phyloP scores from a whole-genome alignment of 225 moss, liverwort and hornwort genomes.

The Thuidium tamariscinum region DNA sequence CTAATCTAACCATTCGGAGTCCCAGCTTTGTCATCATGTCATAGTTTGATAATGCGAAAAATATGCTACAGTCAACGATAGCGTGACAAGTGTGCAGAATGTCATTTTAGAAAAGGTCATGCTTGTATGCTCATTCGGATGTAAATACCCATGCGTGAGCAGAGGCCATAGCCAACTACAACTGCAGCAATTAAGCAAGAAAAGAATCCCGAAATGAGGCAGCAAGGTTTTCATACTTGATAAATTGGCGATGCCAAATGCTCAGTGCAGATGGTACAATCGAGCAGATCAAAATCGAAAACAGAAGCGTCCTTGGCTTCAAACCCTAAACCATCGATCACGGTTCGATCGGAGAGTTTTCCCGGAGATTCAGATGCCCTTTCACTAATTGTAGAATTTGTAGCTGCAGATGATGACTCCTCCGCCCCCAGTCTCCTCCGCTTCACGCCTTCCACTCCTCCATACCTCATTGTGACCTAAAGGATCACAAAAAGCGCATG shows the following conservation, averaged over 20 bases:
- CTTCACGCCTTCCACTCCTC: constrained; percentile 19
- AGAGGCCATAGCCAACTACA: background rate
- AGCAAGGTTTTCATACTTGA: constrained; percentile 20
- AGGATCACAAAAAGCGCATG: background rate
- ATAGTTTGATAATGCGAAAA: background rate
- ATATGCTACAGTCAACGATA: background rate
- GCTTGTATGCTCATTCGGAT: background rate
- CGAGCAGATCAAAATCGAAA: constrained; percentile 55
- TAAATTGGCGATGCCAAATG: constrained; percentile 41
- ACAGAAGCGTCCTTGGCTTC: background rate
- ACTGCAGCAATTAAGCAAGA: background rate
- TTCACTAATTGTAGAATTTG: background rate
- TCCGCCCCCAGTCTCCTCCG: background rate
- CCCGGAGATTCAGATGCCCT: background rate
- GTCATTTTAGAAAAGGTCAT: background rate
- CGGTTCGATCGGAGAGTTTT: background rate
- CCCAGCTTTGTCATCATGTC: background rate
- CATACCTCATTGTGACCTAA: constrained; percentile 16
- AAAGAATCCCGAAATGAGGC: background rate
- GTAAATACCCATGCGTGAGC: background rate
- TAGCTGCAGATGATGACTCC: background rate
- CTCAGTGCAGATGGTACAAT: constrained; percentile 58
- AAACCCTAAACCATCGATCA: background rate
- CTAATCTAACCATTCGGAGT: background rate
- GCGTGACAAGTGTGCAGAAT: background rate